Evolutionary conservation across 192 early-diverging fungal species (phyloP), one percentile per base, ranked within the genome.

Genomic region (Gryganskiella cystojenkinii): DNA sequence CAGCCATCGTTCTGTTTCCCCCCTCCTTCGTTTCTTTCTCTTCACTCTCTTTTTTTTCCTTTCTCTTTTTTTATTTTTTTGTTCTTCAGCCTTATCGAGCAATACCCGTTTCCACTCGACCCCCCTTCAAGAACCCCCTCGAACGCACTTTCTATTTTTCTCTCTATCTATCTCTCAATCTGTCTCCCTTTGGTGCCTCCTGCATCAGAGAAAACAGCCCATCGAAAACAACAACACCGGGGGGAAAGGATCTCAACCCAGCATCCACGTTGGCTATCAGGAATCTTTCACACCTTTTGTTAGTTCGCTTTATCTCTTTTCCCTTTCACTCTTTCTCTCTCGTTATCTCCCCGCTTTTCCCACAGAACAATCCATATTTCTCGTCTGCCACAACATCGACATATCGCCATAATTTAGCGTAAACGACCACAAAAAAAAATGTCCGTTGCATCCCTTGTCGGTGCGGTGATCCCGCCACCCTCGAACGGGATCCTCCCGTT

Each of bases 71-170:
- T 14, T 3, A 24, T 25, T 11, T 33, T 19, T 33, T 30, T 55
- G 50, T 17, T 61, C 40, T 66, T 28, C 40, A 46, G 44, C 42
- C 17, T 25, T 30, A 33, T 35, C 64, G n/a, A n/a, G n/a, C n/a
- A n/a, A n/a, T 40, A 5, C 37, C 37, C 37, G 5, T 13, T 40
- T 40, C 46, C 22, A 1, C 43, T 52, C 61, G 8, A n/a, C 19
- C 45, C 43, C 11, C 27, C 14, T 31, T 33, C 30, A 25, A 46
- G 4, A n/a, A 30, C 44, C 45, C 33, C 17, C 27, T 35, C 46
- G 20, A 37, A 25, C 17, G 19, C 56, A 37, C 45, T 44, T n/a
- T 27, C 17, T 44, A n/a, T n/a, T n/a, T n/a, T n/a, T n/a, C n/a
- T n/a, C n/a, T n/a, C n/a, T n/a, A n/a, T n/a, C n/a, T n/a, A n/a